Evolutionary conservation across 257 asterid species (phyloP).

Genomic region (Mitragyna speciosa): DNA sequence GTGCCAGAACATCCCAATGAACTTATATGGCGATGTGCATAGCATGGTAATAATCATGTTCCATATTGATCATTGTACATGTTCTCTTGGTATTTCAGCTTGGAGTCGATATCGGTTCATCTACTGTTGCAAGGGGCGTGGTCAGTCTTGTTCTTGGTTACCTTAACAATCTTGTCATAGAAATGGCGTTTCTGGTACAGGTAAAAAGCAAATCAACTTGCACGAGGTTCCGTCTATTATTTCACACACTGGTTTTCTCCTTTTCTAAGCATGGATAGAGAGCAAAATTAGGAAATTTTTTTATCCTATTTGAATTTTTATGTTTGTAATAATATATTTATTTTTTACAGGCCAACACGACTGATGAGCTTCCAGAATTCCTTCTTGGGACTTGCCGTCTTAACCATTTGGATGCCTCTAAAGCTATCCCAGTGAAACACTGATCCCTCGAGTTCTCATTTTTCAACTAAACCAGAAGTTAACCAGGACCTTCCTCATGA

Average conservation of each 20-base stretch:
- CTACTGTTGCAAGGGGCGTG: constrained; percentile 85
- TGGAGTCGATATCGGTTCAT: constrained; percentile 53
- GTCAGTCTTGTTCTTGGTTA: constrained; percentile 88
- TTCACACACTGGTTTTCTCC: neutral
- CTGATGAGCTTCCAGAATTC: constrained; percentile 80
- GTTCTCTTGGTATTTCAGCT: neutral
- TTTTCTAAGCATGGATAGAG: neutral
- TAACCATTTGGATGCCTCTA: constrained; percentile 71
- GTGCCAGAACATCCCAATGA: neutral
- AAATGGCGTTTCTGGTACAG: constrained; percentile 94
- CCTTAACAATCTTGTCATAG: constrained; percentile 82
- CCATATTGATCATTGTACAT: neutral
- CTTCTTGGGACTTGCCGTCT: constrained; percentile 87
- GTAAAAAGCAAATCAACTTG: constrained; percentile 29
- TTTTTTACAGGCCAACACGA: constrained; percentile 64
- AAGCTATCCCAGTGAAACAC: constrained; percentile 46
- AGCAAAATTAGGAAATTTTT: neutral
- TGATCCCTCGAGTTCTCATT: constrained; percentile 3
- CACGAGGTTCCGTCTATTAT: neutral
- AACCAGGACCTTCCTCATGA: neutral
- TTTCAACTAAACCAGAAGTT: neutral
- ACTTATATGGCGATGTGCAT: neutral
- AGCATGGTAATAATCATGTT: neutral
- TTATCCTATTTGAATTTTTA: too few species aligned
- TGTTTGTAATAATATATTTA: neutral